Percentiles rank a stretch among this genome's conserved stretches.
phyloP scores from a whole-genome alignment of 371 early-diverging fungal species.

The Mucor circinelloides region DNA sequence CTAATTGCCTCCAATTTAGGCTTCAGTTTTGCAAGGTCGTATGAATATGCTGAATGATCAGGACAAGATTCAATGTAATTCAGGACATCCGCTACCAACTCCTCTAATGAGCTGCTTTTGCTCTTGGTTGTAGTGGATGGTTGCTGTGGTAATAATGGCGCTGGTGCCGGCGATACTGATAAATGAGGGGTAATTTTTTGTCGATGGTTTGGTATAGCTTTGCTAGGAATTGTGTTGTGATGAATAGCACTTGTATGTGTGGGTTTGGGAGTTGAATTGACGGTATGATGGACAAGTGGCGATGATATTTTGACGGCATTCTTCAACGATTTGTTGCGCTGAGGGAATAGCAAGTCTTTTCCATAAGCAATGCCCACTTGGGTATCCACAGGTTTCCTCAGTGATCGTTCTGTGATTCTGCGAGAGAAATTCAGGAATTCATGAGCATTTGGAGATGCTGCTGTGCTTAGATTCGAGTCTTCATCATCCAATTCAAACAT shows the following conservation, averaged over 20 bases:
- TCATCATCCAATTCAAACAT: slow-evolving; percentile 15
- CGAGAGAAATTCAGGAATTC: slow-evolving; percentile 28
- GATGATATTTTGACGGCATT: neutral
- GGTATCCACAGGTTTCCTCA: slow-evolving; percentile 30
- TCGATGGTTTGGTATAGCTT: neutral
- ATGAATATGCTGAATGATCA: slow-evolving; percentile 25
- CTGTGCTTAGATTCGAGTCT: neutral
- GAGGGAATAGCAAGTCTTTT: slow-evolving; percentile 18
- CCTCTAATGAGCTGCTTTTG: slow-evolving; percentile 7
- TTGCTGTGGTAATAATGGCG: neutral
- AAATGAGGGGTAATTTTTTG: neutral
- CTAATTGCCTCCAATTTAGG: slow-evolving; percentile 20
- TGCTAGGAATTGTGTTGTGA: neutral
- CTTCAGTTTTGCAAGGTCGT: slow-evolving; percentile 22
- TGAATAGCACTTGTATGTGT: neutral
- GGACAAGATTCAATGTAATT: slow-evolving; percentile 32
- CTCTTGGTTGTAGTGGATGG: neutral
- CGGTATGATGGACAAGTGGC: neutral
- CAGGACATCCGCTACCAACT: slow-evolving; percentile 27
- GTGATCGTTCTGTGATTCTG: slow-evolving; percentile 20
- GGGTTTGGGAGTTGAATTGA: neutral
- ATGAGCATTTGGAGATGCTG: slow-evolving; percentile 11
- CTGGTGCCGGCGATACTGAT: neutral
- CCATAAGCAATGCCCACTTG: slow-evolving; percentile 31
- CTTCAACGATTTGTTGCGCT: neutral